A percentile compares a stretch with the other conserved stretches of the same genome.
These are phyloP conservation scores for Fusarium sp. DNA, from an alignment of 2,329 filamentous ascomycete genomes.

Conservation along the genomic window DNA sequence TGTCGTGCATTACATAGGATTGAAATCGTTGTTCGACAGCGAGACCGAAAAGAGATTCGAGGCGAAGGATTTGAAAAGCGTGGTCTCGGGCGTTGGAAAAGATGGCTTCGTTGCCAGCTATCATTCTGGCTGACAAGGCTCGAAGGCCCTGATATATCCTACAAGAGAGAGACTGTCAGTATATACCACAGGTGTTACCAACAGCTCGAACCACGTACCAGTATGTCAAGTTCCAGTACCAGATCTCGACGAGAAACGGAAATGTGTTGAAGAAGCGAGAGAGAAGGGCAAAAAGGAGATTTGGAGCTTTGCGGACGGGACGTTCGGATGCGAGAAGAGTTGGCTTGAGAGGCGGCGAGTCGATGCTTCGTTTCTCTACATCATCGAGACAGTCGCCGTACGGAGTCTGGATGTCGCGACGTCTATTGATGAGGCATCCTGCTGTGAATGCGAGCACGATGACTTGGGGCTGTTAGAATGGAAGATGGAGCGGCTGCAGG, in stretches of 20 bases:
- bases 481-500: background rate
- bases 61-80: constrained; percentile 51
- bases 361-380: constrained; percentile 31
- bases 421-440: constrained; percentile 42
- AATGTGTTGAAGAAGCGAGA: constrained; percentile 46
- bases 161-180: too few species aligned
- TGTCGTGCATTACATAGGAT: constrained; percentile 49
- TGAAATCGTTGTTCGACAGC: constrained; percentile 54
- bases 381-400: constrained; percentile 20
- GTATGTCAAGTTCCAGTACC: constrained; percentile 51
- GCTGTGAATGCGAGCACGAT: constrained; percentile 36
- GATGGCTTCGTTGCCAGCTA: constrained; percentile 50
- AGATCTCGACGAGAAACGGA: constrained; percentile 49
- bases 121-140: constrained; percentile 53
- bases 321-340: constrained; percentile 18
- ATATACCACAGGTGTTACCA: too few species aligned
- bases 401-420: constrained; percentile 4
- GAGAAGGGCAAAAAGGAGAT: constrained; percentile 39
- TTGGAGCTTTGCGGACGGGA: constrained; percentile 35
- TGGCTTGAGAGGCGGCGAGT: constrained; percentile 39
- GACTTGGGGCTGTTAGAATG: constrained; percentile 12
- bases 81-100: constrained; percentile 52
- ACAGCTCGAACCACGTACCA: constrained; percentile 32
- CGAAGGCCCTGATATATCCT: constrained; percentile 56
- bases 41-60: constrained; percentile 51